Percentiles rank a stretch among this genome's conserved stretches.
phyloP scores from a whole-genome alignment of 306 rosid species.

The Dryas drummondii region DNA sequence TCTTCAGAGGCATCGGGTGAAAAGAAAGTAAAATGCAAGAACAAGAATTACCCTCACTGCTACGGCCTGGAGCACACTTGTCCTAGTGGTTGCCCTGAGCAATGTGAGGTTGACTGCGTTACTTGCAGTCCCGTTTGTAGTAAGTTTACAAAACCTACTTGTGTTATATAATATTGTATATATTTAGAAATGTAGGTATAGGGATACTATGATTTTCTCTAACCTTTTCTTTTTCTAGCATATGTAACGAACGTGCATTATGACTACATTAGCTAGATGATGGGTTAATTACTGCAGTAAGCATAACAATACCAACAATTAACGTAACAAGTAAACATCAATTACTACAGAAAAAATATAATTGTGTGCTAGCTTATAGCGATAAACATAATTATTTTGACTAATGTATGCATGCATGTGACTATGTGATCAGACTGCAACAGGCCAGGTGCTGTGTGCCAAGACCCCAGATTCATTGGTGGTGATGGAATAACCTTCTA shows the following conservation, averaged over 20 bases:
- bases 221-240: no score
- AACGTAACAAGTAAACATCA: no score
- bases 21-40: constrained; percentile 30
- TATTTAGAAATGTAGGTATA: no score
- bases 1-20: constrained; percentile 1
- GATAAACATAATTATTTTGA: no score
- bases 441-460: constrained; percentile 37
- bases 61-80: constrained; percentile 31
- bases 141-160: constrained; percentile 9
- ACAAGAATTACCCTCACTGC: constrained; percentile 24
- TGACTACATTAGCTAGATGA: no score
- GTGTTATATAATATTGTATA: no score
- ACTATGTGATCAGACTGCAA: constrained; percentile 22
- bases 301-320: no score
- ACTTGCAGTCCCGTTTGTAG: constrained; percentile 42
- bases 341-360: no score
- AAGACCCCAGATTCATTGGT: constrained; percentile 54
- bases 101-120: constrained; percentile 36
- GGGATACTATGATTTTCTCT: no score
- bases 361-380: no score
- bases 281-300: no score
- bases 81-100: constrained; percentile 31
- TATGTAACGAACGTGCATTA: no score
- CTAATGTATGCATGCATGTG: neutral
- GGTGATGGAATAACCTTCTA: constrained; percentile 66